Evolutionary conservation across 106 monocot genomes (phyloP).

Genomic region (Amphibolis antarctica): DNA sequence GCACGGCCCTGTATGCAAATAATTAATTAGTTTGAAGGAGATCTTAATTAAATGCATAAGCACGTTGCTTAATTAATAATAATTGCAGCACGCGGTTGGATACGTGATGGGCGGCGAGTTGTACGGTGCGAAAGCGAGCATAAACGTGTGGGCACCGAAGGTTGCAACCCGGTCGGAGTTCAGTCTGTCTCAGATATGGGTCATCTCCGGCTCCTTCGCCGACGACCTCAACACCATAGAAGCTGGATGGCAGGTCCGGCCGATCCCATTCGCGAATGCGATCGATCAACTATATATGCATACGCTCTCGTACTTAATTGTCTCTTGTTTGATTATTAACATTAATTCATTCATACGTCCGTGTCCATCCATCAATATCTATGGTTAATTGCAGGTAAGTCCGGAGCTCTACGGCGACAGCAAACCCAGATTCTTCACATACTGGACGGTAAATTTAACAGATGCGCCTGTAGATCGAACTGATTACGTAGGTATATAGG

Average conservation of each 20-base stretch:
- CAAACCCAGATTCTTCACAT: constrained; percentile 26
- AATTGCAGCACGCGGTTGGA: constrained; percentile 24
- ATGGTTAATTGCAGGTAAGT: constrained; percentile 14
- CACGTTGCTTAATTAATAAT: background rate
- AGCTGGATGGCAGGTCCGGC: constrained; percentile 18
- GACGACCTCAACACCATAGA: constrained; percentile 28
- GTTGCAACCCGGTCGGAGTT: constrained; percentile 16
- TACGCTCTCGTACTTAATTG: background rate
- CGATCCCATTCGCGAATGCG: background rate
- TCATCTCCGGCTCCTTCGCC: constrained; percentile 24
- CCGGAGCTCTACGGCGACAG: constrained; percentile 22
- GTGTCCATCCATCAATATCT: background rate
- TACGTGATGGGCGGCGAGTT: constrained; percentile 13
- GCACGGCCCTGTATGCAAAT: no score
- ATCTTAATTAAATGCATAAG: no score
- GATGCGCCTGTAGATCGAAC: no score
- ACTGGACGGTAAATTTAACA: constrained; percentile 17
- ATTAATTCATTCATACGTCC: background rate
- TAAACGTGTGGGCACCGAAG: constrained; percentile 23
- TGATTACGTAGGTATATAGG: no score
- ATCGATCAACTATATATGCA: background rate
- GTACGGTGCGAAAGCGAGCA: constrained; percentile 26
- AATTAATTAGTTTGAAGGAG: no score
- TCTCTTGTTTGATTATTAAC: background rate
- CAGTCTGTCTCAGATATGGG: constrained; percentile 27